A percentile compares a stretch with the other conserved stretches of the same genome.
Conservation (phyloP, 2,329 filamentous ascomycete species). For the Alternaria triticimaculans region DNA sequence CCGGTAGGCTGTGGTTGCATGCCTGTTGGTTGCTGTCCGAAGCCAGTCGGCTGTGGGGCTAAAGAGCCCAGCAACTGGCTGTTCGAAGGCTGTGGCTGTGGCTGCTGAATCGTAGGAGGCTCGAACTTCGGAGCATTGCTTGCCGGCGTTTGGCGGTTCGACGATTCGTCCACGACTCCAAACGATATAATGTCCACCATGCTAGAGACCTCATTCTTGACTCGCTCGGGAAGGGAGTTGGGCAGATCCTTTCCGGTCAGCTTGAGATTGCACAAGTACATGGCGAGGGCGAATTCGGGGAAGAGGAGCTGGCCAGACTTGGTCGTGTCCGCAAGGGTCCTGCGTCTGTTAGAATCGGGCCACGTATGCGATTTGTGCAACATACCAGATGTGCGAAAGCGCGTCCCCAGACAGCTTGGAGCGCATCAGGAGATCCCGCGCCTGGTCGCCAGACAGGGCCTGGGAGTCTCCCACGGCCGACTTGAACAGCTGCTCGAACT, state of each 20-base stretch:
- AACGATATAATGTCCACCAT: constrained; percentile 99
- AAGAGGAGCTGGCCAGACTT: constrained; percentile 96
- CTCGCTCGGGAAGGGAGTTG: constrained; percentile 74
- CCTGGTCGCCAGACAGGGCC: constrained; percentile 89
- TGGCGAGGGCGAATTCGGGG: constrained; percentile 94
- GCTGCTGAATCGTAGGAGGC: constrained; percentile 59
- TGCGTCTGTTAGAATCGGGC: constrained; percentile 47
- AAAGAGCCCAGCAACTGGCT: constrained; percentile 64
- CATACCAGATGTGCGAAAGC: constrained; percentile 89
- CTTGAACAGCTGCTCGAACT: constrained; percentile 98
- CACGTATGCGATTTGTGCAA: not conserved
- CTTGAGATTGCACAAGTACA: constrained; percentile 97
- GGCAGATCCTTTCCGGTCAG: constrained; percentile 87
- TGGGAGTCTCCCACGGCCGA: constrained; percentile 86
- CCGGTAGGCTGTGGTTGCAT: constrained; percentile 59
- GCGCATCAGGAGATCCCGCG: constrained; percentile 83
- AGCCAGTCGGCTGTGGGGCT: constrained; percentile 60
- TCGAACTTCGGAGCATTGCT: constrained; percentile 76
- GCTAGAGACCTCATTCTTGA: constrained; percentile 96
- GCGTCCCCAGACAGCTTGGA: constrained; percentile 88
- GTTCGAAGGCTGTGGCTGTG: constrained; percentile 72
- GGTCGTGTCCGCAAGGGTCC: constrained; percentile 92
- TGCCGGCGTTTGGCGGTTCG: constrained; percentile 57
- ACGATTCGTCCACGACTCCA: constrained; percentile 76
- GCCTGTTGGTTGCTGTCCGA: constrained; percentile 66